These are phyloP conservation scores for Gnetum montanum DNA, from an alignment of 75 land plant species.

Conservation along the genomic window DNA sequence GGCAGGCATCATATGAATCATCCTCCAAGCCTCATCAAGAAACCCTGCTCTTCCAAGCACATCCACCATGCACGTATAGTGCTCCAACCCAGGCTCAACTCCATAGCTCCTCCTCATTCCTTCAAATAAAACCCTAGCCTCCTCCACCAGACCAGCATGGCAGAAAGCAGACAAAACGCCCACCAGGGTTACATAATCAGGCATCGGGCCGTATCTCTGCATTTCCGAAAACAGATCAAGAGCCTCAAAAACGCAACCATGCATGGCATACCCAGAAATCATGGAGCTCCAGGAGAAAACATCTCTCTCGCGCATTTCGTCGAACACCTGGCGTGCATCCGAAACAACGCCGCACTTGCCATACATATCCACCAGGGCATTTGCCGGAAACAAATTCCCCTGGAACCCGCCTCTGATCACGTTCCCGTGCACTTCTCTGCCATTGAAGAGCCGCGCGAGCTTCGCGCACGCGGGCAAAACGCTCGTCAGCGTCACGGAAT, in stretches of 20 bases:
- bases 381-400: constrained; percentile 3
- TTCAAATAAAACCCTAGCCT: not conserved
- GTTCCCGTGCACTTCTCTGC: constrained; percentile 10
- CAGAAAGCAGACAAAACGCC: constrained; percentile 21
- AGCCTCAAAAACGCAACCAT: constrained; percentile 10
- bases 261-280: constrained; percentile 20
- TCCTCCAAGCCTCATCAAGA: not conserved
- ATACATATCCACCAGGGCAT: constrained; percentile 27
- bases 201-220: constrained; percentile 12
- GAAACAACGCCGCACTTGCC: constrained; percentile 12
- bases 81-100: not conserved
- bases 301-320: constrained; percentile 14
- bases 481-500: constrained; percentile 19
- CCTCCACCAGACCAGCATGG: constrained; percentile 9
- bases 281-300: constrained; percentile 18
- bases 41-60: constrained; percentile 8
- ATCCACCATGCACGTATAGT: constrained; percentile 12
- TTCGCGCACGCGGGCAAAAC: constrained; percentile 13
- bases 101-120: not conserved
- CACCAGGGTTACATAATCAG: constrained; percentile 18
- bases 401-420: constrained; percentile 7
- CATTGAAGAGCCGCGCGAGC: constrained; percentile 4
- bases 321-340: constrained; percentile 13
- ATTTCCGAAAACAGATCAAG: constrained; percentile 11
- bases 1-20: constrained; percentile 3